Conservation (phyloP, 306 rosid genomes). For the Citrullus amarus region DNA sequence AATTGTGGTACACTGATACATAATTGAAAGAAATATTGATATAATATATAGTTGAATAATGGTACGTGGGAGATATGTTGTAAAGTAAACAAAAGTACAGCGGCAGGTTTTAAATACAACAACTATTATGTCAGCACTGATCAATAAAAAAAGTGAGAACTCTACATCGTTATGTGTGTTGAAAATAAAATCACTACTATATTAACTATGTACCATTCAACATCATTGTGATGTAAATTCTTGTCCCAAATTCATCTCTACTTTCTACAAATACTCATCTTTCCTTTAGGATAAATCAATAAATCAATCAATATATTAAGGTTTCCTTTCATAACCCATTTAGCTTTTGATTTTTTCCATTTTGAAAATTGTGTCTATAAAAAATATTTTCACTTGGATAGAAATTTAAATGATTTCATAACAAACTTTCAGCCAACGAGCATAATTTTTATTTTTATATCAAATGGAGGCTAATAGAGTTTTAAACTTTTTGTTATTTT, state of each 20-base stretch:
- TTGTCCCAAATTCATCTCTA: background rate
- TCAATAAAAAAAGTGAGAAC: background rate
- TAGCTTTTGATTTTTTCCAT: no score
- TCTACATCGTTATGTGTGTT: background rate
- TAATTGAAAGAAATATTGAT: background rate
- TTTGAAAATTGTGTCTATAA: no score
- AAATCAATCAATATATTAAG: no score
- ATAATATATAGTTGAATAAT: background rate
- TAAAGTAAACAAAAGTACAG: background rate
- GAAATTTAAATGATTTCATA: no score
- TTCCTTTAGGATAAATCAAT: background rate
- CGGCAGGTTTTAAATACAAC: background rate
- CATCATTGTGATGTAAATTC: background rate
- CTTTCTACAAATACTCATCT: background rate
- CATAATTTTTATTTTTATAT: no score
- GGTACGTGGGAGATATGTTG: background rate
- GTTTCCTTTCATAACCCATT: no score
- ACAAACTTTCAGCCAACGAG: no score
- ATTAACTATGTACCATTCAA: background rate
- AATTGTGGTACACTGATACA: background rate
- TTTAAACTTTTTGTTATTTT: no score
- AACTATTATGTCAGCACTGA: conserved; percentile 3
- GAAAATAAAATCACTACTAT: background rate
- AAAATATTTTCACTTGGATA: no score
- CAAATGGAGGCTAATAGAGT: no score